phyloP scores from a whole-genome alignment of 2,329 filamentous ascomycete species.

The Beauveria scarabaeidicola region DNA sequence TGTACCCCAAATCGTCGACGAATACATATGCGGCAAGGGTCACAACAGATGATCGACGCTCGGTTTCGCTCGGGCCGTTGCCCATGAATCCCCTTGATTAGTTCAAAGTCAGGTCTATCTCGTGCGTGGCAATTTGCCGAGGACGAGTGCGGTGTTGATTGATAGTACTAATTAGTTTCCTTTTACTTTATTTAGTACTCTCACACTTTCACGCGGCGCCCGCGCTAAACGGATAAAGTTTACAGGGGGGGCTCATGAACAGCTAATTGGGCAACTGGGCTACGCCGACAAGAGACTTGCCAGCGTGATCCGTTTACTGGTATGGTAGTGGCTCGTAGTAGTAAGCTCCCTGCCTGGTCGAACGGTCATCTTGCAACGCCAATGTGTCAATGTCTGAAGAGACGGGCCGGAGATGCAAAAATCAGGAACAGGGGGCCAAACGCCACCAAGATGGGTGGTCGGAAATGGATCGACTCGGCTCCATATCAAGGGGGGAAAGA shows the following conservation, averaged over 20 bases:
- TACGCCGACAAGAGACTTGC: neutral
- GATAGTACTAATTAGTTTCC: too few relatives aligned
- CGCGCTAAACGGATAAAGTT: neutral
- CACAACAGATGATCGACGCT: constrained; percentile 4
- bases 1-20: constrained; percentile 10
- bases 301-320: neutral
- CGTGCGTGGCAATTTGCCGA: too few relatives aligned
- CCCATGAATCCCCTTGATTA: neutral
- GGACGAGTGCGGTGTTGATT: too few relatives aligned
- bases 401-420: neutral
- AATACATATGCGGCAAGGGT: neutral
- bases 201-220: neutral
- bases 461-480: neutral
- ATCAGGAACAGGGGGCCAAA: neutral
- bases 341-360: neutral
- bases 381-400: neutral
- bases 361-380: neutral
- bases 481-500: neutral
- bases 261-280: too few relatives aligned
- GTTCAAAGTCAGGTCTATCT: too few relatives aligned
- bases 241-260: neutral
- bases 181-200: neutral
- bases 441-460: neutral
- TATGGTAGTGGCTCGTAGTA: neutral
- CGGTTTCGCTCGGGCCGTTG: neutral